Base-by-base conservation (phyloP, 352 stramenopile species). In the Chrysophaeum taylorii region DNA sequence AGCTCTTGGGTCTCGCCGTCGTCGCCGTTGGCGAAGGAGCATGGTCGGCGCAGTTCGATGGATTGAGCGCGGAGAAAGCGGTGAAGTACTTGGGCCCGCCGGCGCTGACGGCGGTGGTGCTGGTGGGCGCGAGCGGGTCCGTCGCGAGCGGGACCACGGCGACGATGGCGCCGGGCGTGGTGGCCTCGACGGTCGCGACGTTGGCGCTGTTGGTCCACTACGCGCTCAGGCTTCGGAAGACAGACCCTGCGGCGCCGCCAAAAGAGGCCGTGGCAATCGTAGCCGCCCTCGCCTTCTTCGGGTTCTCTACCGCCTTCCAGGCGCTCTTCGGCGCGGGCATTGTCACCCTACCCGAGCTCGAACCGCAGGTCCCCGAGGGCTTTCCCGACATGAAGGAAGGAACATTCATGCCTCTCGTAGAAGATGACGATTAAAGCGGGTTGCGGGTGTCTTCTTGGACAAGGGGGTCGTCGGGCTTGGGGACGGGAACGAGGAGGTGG, bases 211-310 rank as follows among this genome's bases (percentile, higher is more conserved):
- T 66, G 33, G 33, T n/a, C 12, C 45, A 31, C 33, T 66, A 66
- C 57, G 57, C 2, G 4, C 9, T 57, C 45, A 18, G 45, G 9
- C 23, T 57, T 5, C 18, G 12, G 5, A 57, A 12, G 45, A 25
- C n/a, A 57, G 57, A 66, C 14, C 18, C 2, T 18, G 31, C 5
- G 1, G 57, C 31, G 33, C 57, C 57, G 57, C 57, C 57, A 18
- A 66, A 66, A 36, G 57, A 60, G 48, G 21, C 33, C 25, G 25
- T 60, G 5, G 48, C 18, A 18, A 18, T 60, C 18, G 25, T 60
- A 18, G 5, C 21, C 25, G 48, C 33, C 50, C 50, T 62, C 50
- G 50, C 57, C 1, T 66, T 66, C 57, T 66, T 66, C 57, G 57
- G 57, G 1, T 66, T 66, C 57, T 42, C 57, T 5, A 66, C 57